phyloP scores from a whole-genome alignment of 1,139 yeast species.

The Taphrina sp. region DNA sequence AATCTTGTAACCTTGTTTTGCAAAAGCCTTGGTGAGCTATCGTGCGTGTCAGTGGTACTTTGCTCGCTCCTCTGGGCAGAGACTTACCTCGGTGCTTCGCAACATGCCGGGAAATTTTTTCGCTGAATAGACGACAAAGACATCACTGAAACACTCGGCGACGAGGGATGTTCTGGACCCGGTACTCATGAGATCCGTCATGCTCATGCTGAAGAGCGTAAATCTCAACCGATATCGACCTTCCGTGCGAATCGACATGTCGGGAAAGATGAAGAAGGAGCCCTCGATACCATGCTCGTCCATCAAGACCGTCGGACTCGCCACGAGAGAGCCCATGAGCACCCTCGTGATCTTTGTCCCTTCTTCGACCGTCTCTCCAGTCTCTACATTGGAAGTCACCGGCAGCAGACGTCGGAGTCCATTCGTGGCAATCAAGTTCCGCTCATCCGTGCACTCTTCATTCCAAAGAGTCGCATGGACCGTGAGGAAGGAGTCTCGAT shows the following conservation, averaged over 20 bases:
- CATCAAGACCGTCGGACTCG: slow-evolving; percentile 1
- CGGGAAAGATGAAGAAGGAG: slow-evolving; percentile 43
- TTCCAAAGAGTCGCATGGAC: slow-evolving; percentile 23
- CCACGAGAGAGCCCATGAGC: slow-evolving; percentile 25
- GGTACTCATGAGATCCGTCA: neutral
- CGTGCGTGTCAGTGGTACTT: neutral
- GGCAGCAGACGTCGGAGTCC: neutral
- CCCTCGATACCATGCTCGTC: slow-evolving; percentile 30
- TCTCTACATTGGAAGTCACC: neutral
- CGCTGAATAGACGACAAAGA: slow-evolving; percentile 45
- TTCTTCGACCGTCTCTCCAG: neutral
- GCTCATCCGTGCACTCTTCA: slow-evolving; percentile 7
- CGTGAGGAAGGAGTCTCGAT: slow-evolving; percentile 12
- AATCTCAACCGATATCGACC: slow-evolving; percentile 43
- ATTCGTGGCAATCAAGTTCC: slow-evolving; percentile 14
- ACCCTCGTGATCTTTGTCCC: slow-evolving; percentile 15
- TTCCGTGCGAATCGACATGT: slow-evolving; percentile 45
- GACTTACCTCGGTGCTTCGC: neutral
- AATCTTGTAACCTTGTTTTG: slow-evolving; percentile 13
- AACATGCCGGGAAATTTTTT: slow-evolving; percentile 45
- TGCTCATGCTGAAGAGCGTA: slow-evolving; percentile 39
- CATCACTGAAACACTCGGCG: slow-evolving; percentile 40
- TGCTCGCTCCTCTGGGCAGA: no score
- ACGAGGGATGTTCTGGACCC: neutral
- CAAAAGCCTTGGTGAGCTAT: slow-evolving; percentile 21